Evolutionary conservation across 2,329 filamentous ascomycete genomes (phyloP), one percentile per base, ranked within the genome.

Genomic region (Seiridium unicorne): DNA sequence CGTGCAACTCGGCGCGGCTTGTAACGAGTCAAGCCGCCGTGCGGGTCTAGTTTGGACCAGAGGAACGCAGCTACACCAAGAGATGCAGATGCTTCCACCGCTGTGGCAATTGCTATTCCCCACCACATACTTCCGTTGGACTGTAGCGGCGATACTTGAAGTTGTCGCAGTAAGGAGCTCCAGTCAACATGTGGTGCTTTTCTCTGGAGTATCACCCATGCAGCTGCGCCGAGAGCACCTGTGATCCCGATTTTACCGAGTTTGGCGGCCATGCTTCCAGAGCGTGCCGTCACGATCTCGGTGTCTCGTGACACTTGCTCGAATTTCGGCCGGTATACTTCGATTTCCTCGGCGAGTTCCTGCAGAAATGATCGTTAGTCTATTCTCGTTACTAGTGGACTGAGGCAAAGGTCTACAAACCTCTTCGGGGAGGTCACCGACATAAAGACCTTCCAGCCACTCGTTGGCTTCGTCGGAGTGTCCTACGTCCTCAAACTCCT

Each of bases 391-490:
- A 10, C 38, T 7, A 3, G 10, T 10, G n/a, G 3, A n/a, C 18
- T 49, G n/a, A 8, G 7, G 34, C 5, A 49, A 1, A n/a, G 3
- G 1, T 10, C 3, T 53, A 10, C 51, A n/a, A 11, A 55, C 51
- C 38, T 55, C 51, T 32, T 55, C 51, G 11, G 51, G 51, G 3
- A 55, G 26, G 4, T 55, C 51, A 1, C 55, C 55, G 5, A 57
- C 18, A 42, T 47, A 46, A 11, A 57, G 6, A n/a, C 44, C 44
- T n/a, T 48, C 44, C 7, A 57, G 8, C 10, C 31, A 32, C n/a
- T 57, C 55, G 31, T 47, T 57, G 44, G 55, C 55, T 35, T 57
- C 55, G 7, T 57, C 55, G 26, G 55, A 57, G 44, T 57, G 55
- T 18, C 55, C 55, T 7, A 48, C 55, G 8, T 57, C 55, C 26